phyloP scores from a whole-genome alignment of 2,329 filamentous ascomycete genomes.

The Gyromitra esculenta region DNA sequence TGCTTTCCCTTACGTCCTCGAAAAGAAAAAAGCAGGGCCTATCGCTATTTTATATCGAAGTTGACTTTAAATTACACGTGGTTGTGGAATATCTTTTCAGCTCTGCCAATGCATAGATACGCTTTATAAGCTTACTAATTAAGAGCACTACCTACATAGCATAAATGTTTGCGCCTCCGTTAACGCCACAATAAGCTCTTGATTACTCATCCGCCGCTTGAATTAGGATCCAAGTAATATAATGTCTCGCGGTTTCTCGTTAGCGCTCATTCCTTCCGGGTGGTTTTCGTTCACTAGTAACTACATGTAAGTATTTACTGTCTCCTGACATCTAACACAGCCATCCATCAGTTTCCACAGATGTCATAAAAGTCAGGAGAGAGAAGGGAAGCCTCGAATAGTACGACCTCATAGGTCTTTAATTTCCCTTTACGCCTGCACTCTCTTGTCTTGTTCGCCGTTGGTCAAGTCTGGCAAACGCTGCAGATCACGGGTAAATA shows the following conservation, averaged over 20 bases:
- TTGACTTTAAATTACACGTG: too few species aligned
- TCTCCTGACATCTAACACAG: neutral
- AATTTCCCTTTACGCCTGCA: neutral
- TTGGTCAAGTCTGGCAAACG: neutral
- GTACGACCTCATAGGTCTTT: neutral
- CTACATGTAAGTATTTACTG: neutral
- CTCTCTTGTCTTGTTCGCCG: neutral
- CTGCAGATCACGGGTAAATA: slow-evolving; percentile 5
- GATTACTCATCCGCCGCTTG: neutral
- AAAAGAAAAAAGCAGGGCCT: neutral
- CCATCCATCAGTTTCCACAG: neutral
- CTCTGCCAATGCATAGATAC: neutral
- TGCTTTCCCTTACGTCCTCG: neutral
- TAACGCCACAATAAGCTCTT: neutral
- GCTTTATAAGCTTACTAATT: neutral
- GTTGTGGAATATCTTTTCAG: too few species aligned
- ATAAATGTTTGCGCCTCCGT: neutral
- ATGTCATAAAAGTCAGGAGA: slow-evolving; percentile 2
- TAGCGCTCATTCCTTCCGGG: neutral
- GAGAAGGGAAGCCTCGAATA: neutral
- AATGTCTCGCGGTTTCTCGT: neutral
- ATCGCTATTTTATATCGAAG: neutral
- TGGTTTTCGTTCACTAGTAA: slow-evolving; percentile 1
- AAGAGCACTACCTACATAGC: neutral
- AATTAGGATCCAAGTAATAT: neutral